Conservation (phyloP, 2,329 filamentous ascomycete species). For the Colletotrichum aenigma region DNA sequence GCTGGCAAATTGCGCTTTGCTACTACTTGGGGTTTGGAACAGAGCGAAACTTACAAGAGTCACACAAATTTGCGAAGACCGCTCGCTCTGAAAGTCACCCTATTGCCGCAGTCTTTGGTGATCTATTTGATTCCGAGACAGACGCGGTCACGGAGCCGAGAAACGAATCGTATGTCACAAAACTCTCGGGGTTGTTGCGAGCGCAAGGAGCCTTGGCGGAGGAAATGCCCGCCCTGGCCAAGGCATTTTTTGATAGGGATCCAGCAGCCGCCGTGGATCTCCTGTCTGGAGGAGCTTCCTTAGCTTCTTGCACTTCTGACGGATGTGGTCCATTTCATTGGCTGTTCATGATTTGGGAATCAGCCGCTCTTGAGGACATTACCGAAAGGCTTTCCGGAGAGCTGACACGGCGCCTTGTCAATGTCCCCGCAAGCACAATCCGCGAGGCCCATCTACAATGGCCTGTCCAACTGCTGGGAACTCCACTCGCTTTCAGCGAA, state of each 20-base stretch:
- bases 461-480: neutral
- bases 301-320: neutral
- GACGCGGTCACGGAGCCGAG: accelerated
- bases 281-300: neutral
- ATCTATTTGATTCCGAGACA: neutral
- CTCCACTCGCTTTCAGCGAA: neutral
- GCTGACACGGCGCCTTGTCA: neutral
- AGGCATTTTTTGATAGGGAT: neutral
- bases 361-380: neutral
- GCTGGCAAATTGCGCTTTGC: neutral
- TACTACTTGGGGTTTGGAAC: neutral
- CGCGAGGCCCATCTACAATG: neutral
- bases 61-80: neutral
- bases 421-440: accelerated
- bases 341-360: neutral
- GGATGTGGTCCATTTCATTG: neutral
- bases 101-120: neutral
- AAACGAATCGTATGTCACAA: accelerated
- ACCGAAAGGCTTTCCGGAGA: neutral
- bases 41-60: neutral
- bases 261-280: neutral
- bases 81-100: neutral
- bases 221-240: neutral
- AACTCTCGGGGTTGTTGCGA: neutral
- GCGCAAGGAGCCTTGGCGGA: neutral